Evolutionary conservation across 257 asterid species (phyloP), one percentile per base, ranked within the genome.

Genomic region (Solanum clarkiae): DNA sequence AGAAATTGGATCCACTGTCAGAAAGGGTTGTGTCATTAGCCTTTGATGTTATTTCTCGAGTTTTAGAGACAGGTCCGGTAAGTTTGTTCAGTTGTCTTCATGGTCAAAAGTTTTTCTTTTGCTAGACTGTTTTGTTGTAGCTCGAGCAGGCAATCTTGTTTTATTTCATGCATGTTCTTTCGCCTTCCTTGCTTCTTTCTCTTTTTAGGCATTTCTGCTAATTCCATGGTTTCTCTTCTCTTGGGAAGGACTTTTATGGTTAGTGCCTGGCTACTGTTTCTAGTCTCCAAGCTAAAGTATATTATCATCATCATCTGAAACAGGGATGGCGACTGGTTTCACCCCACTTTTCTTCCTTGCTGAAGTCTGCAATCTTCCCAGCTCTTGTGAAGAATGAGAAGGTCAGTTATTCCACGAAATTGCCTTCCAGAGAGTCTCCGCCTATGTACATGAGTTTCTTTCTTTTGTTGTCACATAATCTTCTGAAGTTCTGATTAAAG

Each of bases 311-410:
- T 45, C 57, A 29, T 49, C 57, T 81, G 49, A 53, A 85, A 85
- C 81, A 90, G 92, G 92, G 92, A 86, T 90, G 91, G 92, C 82
- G 92, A 55, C 80, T 90, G 77, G 84, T 90, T 13, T 86, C 91
- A 55, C 88, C 92, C 42, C 88, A 88, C 84, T 90, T 90, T 81
- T 80, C 90, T 66, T 79, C 89, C 82, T 85, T 90, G 88, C 86
- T 88, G 26, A 86, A 86, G 54, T 47, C 81, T 65, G 91, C 92
- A 53, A 90, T 90, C 84, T 86, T 88, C 65, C 91, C 92, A 55
- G 86, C 90, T 69, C 77, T 90, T 36, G 82, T 85, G 65, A 86
- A 85, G 89, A 90, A 90, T 82, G 88, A 88, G 89, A 90, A 90
- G 92, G 91, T 90, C 53, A 65, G 86, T 49, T 55, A 57, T 82